Evolutionary conservation across 1,284 basidiomycete species (phyloP).

Genomic region (Sanghuangporus baumii): DNA sequence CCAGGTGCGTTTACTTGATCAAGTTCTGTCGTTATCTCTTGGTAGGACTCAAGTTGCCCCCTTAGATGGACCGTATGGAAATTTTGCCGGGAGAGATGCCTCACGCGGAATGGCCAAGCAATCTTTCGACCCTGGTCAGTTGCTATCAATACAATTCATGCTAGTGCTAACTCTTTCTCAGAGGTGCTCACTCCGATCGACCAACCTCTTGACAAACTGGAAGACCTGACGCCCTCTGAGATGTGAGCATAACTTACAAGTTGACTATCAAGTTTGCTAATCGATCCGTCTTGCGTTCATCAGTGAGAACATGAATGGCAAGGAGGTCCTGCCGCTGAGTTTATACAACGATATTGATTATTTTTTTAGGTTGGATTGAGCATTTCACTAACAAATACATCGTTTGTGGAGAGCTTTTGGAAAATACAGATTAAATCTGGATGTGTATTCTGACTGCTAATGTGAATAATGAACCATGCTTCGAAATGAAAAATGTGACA

Average conservation of each 20-base stretch:
- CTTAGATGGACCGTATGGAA: conserved; percentile 90
- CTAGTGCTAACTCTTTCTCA: conserved; percentile 27
- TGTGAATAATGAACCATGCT: too few species aligned
- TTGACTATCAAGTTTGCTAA: background rate
- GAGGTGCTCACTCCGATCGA: conserved; percentile 89
- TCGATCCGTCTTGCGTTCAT: background rate
- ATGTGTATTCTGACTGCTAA: background rate
- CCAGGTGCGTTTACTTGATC: conserved; percentile 55
- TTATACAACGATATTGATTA: background rate
- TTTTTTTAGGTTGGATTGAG: conserved; percentile 71
- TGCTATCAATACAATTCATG: background rate
- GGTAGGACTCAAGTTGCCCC: background rate
- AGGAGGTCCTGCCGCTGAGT: conserved; percentile 6
- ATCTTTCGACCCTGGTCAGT: conserved; percentile 81
- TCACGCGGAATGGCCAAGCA: conserved; percentile 96
- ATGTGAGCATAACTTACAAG: conserved; percentile 56
- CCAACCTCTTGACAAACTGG: conserved; percentile 78
- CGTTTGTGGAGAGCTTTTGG: conserved; percentile 77
- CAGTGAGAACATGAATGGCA: conserved; percentile 88
- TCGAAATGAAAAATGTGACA: too few species aligned
- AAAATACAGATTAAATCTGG: conserved; percentile 38
- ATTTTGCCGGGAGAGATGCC: conserved; percentile 93
- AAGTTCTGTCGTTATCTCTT: background rate
- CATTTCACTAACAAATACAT: conserved; percentile 89
- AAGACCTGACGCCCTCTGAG: conserved; percentile 74